Evolutionary conservation across 225 moss, liverwort and hornwort species (phyloP), one percentile per base, ranked within the genome.

Genomic region (Pseudoscleropodium purum): DNA sequence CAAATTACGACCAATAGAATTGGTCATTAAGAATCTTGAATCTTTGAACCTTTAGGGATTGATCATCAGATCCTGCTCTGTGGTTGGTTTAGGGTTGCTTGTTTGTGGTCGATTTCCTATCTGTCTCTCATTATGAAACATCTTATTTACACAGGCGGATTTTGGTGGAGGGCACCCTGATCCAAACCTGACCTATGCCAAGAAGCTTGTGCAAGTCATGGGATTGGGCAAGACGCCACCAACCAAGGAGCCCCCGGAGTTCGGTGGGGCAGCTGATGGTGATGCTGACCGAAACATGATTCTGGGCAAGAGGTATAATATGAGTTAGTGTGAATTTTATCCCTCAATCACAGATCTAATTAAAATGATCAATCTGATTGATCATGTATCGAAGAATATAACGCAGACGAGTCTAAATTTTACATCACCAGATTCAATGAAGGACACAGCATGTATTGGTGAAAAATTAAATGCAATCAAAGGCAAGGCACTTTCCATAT

Each of bases 211-310:
- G 75, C 93, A 96, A 75, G 92, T 90, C 18, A 90, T 95, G 94
- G 95, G 97, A 31, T 87, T 97, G 88, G 92, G 95, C 75, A 95
- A 93, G 88, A 86, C 92, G 10, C 62, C 92, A n/a, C 95, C 96
- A 54, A 85, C 83, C 43, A 90, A 91, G 18, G 93, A 93, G 47
- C 88, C 95, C 85, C 96, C 97, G 18, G 97, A 97, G 89, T 97
- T 96, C 63, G 97, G 97, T 82, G 97, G 92, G 15, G 97, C 97
- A 49, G 93, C 93, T 75, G 97, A 97, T 89, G 97, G 97, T 84
- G 97, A 97, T 92, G 97, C 96, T 80, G 96, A 96, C 83, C 92
- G 96, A 49, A 97, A 97, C 91, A 97, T 97, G 97, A 93, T 97
- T 84, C 85, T 97, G 61, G 97, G 96, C 89, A 97, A 96, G 91